Evolutionary conservation across 805 yeast genomes (phyloP).

Genomic region (Candida nemodendra): DNA sequence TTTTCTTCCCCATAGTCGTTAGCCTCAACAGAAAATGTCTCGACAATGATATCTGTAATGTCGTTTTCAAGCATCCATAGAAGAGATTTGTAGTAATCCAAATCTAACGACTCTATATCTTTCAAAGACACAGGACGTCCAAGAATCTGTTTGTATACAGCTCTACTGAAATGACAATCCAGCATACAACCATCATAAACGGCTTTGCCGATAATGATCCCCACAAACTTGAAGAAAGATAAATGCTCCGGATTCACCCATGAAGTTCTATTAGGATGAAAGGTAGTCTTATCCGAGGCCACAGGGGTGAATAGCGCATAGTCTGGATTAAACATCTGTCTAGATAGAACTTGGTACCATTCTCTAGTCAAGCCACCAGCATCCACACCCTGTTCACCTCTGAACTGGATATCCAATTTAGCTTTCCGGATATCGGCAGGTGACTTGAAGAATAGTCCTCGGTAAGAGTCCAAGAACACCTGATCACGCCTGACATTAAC

Average conservation of each 20-base stretch:
- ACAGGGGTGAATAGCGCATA: conserved; percentile 91
- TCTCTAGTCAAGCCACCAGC: conserved; percentile 98
- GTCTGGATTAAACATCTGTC: conserved; percentile 96
- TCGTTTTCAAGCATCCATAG: conserved; percentile 97
- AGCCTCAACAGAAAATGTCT: conserved; percentile 88
- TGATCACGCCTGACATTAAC: conserved; percentile 81
- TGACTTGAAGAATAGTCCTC: conserved; percentile 75
- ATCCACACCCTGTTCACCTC: conserved; percentile 94
- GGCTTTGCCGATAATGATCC: conserved; percentile 92
- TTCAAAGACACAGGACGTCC: conserved; percentile 79
- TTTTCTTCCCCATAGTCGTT: conserved; percentile 93
- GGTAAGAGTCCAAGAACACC: conserved; percentile 87
- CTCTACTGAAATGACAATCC: conserved; percentile 94
- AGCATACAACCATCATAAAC: conserved; percentile 80
- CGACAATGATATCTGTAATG: conserved; percentile 91
- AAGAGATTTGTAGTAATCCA: conserved; percentile 87
- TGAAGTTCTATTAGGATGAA: conserved; percentile 92
- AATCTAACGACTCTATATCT: conserved; percentile 92
- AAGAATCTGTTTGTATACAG: conserved; percentile 85
- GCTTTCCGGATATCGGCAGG: conserved; percentile 70
- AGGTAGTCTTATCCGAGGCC: conserved; percentile 87
- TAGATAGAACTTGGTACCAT: conserved; percentile 91
- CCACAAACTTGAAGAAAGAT: conserved; percentile 91
- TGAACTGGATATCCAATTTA: conserved; percentile 76
- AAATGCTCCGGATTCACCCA: conserved; percentile 92